phyloP scores from a whole-genome alignment of 2,329 filamentous ascomycete species.

The Diaporthe helianthi region DNA sequence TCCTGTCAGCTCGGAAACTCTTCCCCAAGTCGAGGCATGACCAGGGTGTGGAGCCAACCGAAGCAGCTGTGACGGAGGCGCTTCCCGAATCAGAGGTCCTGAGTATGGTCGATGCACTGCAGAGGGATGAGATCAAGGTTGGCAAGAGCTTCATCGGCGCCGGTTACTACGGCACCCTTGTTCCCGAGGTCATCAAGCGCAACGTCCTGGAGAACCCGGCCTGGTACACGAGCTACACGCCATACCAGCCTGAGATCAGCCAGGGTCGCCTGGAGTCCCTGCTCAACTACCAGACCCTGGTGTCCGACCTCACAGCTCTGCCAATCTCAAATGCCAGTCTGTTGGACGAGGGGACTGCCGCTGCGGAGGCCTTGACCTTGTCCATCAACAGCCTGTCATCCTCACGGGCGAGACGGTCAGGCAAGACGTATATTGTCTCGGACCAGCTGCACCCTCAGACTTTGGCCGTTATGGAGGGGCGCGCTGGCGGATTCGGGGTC shows the following conservation, averaged over 20 bases:
- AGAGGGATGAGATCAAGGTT: conserved; percentile 46
- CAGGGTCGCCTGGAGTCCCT: conserved; percentile 92
- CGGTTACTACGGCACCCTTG: conserved; percentile 87
- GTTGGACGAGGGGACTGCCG: conserved; percentile 89
- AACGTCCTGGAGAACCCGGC: conserved; percentile 92
- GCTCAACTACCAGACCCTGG: conserved; percentile 94
- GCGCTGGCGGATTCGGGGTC: conserved; percentile 91
- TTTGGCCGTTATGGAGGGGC: conserved; percentile 80
- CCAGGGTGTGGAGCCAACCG: conserved; percentile 46
- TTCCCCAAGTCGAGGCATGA: conserved; percentile 57
- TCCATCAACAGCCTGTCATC: conserved; percentile 78
- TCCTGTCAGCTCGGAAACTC: conserved; percentile 72
- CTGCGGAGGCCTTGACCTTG: conserved; percentile 94
- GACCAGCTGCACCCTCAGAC: conserved; percentile 85
- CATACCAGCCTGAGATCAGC: conserved; percentile 96
- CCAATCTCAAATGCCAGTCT: conserved; percentile 91
- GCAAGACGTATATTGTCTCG: conserved; percentile 86
- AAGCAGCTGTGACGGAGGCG: conserved; percentile 46
- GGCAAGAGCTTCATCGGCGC: conserved; percentile 79
- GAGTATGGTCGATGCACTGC: conserved; percentile 45
- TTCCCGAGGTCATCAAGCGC: conserved; percentile 88
- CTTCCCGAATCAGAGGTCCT: conserved; percentile 68
- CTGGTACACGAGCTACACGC: conserved; percentile 98
- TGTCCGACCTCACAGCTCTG: conserved; percentile 85
- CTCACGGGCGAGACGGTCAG: conserved; percentile 74